phyloP scores from a whole-genome alignment of 352 stramenopile species.

The Pythium volutum region DNA sequence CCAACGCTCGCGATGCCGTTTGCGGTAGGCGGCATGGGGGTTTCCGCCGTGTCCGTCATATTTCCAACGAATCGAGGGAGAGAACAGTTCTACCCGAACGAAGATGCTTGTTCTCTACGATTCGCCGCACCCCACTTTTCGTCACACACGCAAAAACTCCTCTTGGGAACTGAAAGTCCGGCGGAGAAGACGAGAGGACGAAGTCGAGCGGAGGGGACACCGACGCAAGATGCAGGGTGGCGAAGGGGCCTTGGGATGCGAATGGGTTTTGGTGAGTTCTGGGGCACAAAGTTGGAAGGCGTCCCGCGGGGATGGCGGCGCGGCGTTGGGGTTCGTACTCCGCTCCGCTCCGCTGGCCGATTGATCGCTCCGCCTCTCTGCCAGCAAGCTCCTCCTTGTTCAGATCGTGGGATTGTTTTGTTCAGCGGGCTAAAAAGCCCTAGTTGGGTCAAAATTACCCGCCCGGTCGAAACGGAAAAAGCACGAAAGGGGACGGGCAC shows the following conservation, averaged over 20 bases:
- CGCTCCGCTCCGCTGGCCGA: slow-evolving; percentile 1
- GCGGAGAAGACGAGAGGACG: too few species aligned
- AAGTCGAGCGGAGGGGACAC: too few species aligned
- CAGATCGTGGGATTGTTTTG: slow-evolving; percentile 27
- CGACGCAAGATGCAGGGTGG: background rate
- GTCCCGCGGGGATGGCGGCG: background rate
- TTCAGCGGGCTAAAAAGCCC: slow-evolving; percentile 6
- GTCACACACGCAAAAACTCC: background rate
- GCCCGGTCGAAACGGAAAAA: slow-evolving; percentile 3
- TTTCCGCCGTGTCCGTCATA: slow-evolving; percentile 9
- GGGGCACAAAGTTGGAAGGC: background rate
- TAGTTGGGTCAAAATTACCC: slow-evolving; percentile 3
- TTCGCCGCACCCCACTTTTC: background rate
- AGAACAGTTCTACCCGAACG: background rate
- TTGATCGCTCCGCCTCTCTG: slow-evolving; percentile 17
- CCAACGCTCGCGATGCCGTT: background rate
- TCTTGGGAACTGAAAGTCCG: too few species aligned
- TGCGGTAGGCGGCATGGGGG: background rate
- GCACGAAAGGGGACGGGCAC: slow-evolving; percentile 6
- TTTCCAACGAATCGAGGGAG: background rate
- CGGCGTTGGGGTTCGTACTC: slow-evolving; percentile 4
- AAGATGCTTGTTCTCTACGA: background rate
- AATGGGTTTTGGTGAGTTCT: background rate
- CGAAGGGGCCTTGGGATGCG: background rate
- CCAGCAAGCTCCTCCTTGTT: slow-evolving; percentile 14